Evolutionary conservation across 495 filamentous ascomycete genomes (phyloP), one percentile per base, ranked within the genome.

Genomic region (Viridothelium virens): DNA sequence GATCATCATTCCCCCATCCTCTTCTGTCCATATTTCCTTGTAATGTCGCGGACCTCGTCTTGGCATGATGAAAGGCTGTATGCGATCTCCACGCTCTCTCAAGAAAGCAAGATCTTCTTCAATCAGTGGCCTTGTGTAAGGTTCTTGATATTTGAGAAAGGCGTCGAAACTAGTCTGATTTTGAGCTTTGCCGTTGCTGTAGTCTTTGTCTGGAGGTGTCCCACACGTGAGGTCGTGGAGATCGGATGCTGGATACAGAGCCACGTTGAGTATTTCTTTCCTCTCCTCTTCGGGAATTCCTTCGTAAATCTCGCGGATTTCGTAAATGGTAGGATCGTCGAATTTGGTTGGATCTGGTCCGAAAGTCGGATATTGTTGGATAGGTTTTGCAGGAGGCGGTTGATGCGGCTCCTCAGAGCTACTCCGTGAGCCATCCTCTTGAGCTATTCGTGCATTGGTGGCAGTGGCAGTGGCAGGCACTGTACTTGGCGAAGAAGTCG

Each of bases 101-200:
- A 99, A 77, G 75, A 96, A 99, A 1, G 91, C 91, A 53, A 96
- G 86, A 74, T 99, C 94, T 73, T 99, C 95, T 73, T 99, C 95
- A 14, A 86, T 91, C 68, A 96, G 87, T 0, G 89, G 86, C 2
- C 95, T 89, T 66, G 96, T 91, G 78, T 89, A 97, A 0, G 93
- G 89, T 38, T 99, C 95, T 63, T 93, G 83, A 72, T 90, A 96
- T 31, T 87, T 85, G 14, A 86, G 85, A 74, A 97, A 99, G 12
- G 92, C 95, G 68, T 86, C 89, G 66, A 91, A 90, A 74, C 86
- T 90, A 74, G 96, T 94, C 77, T 97, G 95, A 68, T 93, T 96
- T 9, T 86, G 86, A 9, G 93, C 91, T 74, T 99, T 97, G 16
- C 91, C 88, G 70, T 87, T 96, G 70, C 90, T 95, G 69, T 96